Conservation (phyloP, 306 rosid genomes). For the Astragalus membranaceus region DNA sequence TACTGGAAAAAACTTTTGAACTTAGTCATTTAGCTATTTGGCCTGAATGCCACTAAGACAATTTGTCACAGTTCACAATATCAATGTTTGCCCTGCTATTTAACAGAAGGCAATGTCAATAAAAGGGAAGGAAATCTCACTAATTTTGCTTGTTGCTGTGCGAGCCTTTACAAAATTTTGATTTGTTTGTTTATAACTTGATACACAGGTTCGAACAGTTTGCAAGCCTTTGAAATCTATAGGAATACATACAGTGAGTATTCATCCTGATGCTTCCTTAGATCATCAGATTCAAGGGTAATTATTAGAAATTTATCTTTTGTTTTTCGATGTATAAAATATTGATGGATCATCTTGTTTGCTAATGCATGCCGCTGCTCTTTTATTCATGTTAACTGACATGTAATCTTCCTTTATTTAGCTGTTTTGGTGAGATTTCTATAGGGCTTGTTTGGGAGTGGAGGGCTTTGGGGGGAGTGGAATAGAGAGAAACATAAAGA, state of each 20-base stretch:
- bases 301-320: not conserved
- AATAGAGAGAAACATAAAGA: too few relatives aligned
- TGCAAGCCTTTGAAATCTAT: conserved; percentile 85
- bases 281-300: conserved; percentile 97
- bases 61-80: not conserved
- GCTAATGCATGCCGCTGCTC: not conserved
- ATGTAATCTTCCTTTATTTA: not conserved
- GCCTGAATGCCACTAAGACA: not conserved
- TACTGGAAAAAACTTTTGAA: not conserved
- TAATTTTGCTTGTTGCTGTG: not conserved
- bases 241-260: conserved; percentile 91
- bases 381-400: not conserved
- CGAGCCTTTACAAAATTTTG: not conserved
- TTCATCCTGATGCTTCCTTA: conserved; percentile 79
- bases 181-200: conserved; percentile 3
- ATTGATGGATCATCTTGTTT: not conserved
- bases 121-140: not conserved
- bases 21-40: not conserved
- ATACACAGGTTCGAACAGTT: conserved; percentile 57
- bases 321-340: not conserved
- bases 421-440: not conserved
- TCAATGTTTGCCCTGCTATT: conserved; percentile 1
- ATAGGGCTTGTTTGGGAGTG: not conserved
- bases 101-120: not conserved
- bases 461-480: too few relatives aligned